Base-by-base conservation (phyloP, 495 filamentous ascomycete species). In the Penicillium cosmopolitanum region DNA sequence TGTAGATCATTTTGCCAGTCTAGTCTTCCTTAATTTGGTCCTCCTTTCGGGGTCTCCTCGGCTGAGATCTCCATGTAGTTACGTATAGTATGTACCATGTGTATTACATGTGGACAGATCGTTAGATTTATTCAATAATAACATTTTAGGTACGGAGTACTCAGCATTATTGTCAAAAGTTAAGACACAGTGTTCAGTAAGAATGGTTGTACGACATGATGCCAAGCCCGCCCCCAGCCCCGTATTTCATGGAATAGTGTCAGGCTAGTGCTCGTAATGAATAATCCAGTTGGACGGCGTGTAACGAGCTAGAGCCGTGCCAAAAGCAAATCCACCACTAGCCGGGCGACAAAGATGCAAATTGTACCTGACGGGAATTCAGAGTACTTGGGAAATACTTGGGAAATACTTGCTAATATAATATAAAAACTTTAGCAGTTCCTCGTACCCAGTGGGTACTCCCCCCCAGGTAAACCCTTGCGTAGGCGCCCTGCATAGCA, bases 401-500 rank as follows among this genome's bases (percentile, higher is more conserved):
- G 23, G 23, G 23, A 23, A 23, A 23, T 23, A 23, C 23, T 23
- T 23, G 2, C 23, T 3, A 23, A 3, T 4, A 23, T 4, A 3
- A 31, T 31, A 4, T 31, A 31, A 31, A 8, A 8, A 31, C 28
- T 7, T 31, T 31, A 31, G 0, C 28, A 31, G 5, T 31, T 31
- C 34, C 5, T 19, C n/a, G 54, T 57, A 62, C 54, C 19, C 12
- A 50, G 42, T 25, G 44, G 60, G 55, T 43, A 43, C 16, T 50
- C 42, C 57, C 46, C 61, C 23, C 23, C 23, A 3, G 23, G 23
- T 3, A 23, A 23, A 23, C 23, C 23, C 57, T 51, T 60, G 53
- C 57, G 48, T 57, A 36, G 50, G 42, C 52, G 53, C 62, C 62
- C 62, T 64, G 57, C 62, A 64, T 64, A 64, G 40, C 53, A 56